phyloP scores from a whole-genome alignment of 2,329 filamentous ascomycete species.

The Phaeosphaeriaceae sp. region DNA sequence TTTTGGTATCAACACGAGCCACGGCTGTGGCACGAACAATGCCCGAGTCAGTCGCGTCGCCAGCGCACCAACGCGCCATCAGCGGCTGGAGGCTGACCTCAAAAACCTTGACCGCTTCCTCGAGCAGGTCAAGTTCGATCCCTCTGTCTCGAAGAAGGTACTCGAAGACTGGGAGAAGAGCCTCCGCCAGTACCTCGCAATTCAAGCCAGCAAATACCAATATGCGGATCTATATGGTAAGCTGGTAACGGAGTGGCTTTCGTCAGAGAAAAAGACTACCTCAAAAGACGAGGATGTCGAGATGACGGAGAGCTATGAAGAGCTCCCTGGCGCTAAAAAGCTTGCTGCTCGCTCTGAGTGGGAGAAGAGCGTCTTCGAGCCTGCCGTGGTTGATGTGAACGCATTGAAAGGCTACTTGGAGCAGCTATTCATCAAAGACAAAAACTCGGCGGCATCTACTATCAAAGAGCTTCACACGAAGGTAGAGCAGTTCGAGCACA shows the following conservation, averaged over 20 bases:
- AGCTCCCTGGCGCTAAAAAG: conserved; percentile 39
- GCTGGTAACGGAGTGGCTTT: conserved; percentile 46
- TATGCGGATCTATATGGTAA: conserved; percentile 47
- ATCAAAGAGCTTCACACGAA: conserved; percentile 25
- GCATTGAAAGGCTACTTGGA: conserved; percentile 33
- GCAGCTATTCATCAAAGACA: conserved; percentile 26
- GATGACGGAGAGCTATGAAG: conserved; percentile 40
- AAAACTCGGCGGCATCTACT: conserved; percentile 21
- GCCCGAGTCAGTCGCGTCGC: conserved; percentile 23
- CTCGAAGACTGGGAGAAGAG: conserved; percentile 42
- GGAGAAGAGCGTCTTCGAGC: conserved; percentile 43
- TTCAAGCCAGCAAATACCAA: conserved; percentile 46
- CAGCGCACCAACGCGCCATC: conserved; percentile 20
- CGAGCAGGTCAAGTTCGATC: conserved; percentile 46
- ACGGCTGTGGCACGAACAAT: conserved; percentile 7
- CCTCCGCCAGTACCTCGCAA: conserved; percentile 38
- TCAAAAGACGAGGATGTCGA: conserved; percentile 27
- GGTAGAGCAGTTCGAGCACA: conserved; percentile 29
- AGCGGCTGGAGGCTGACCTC: conserved; percentile 33
- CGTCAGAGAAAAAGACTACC: conserved; percentile 27
- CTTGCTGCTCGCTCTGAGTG: conserved; percentile 36
- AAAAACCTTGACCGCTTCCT: conserved; percentile 46
- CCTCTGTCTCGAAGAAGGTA: conserved; percentile 42
- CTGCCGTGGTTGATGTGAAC: conserved; percentile 27
- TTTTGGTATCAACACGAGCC: conserved; percentile 29